phyloP scores from a whole-genome alignment of 1,284 basidiomycete species.

The Ganoderma meredithae region DNA sequence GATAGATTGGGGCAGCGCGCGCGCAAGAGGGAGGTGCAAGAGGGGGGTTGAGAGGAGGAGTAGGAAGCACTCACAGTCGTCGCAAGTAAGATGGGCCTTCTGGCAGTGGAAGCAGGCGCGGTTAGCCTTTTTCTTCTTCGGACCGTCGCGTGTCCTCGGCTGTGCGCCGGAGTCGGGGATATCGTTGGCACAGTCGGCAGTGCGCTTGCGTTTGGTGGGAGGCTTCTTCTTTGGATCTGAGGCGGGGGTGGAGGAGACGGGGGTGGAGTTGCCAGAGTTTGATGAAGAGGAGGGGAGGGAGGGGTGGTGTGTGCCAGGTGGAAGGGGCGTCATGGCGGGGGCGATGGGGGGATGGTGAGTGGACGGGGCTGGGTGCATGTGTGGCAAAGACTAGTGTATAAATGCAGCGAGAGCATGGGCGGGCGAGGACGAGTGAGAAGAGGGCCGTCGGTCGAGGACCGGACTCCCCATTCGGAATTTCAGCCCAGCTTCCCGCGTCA shows the following conservation, averaged over 20 bases:
- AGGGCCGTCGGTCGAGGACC: slow-evolving; percentile 18
- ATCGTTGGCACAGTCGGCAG: slow-evolving; percentile 60
- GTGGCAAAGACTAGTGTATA: slow-evolving; percentile 3
- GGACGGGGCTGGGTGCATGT: slow-evolving; percentile 31
- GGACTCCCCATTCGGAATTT: slow-evolving; percentile 20
- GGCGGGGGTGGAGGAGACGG: slow-evolving; percentile 29
- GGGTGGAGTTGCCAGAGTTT: slow-evolving; percentile 33
- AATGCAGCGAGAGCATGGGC: slow-evolving; percentile 4
- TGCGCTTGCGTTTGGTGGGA: slow-evolving; percentile 51
- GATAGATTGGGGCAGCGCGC: slow-evolving; percentile 28
- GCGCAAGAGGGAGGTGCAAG: not conserved
- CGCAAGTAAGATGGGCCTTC: slow-evolving; percentile 95
- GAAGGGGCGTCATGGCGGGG: slow-evolving; percentile 31
- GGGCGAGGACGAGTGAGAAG: slow-evolving; percentile 24
- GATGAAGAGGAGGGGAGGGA: slow-evolving; percentile 38
- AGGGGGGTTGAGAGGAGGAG: not conserved
- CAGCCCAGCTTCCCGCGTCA: slow-evolving; percentile 1
- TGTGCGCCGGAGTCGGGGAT: slow-evolving; percentile 49
- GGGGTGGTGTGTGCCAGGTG: slow-evolving; percentile 31
- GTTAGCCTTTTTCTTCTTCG: slow-evolving; percentile 92
- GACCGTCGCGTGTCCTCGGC: slow-evolving; percentile 64
- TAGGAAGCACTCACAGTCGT: slow-evolving; percentile 76
- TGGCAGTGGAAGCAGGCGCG: slow-evolving; percentile 96
- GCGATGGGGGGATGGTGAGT: slow-evolving; percentile 33
- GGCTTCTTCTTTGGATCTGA: slow-evolving; percentile 36